These are phyloP conservation scores for Sclerotinia nivalis DNA, from an alignment of 2,329 filamentous ascomycete species.

Conservation along the genomic window DNA sequence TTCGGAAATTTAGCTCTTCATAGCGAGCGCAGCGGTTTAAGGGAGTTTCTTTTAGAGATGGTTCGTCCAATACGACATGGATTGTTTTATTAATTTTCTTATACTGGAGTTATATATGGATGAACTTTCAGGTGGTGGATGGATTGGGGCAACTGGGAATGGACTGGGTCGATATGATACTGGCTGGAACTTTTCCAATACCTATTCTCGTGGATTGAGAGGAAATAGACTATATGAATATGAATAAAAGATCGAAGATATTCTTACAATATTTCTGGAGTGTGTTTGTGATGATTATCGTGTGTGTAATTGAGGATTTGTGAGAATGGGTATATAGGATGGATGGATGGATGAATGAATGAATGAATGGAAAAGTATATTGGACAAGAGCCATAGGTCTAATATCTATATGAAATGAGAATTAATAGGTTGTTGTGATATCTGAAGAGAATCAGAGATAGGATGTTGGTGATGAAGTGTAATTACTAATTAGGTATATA, in stretches of 20 bases:
- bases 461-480: not conserved
- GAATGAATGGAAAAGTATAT: not conserved
- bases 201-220: slow-evolving; percentile 3
- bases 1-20: slow-evolving; percentile 9
- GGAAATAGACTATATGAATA: slow-evolving; percentile 1
- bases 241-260: not conserved
- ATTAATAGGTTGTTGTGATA: not conserved
- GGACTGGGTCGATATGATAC: not conserved
- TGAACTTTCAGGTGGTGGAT: not conserved
- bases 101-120: not conserved
- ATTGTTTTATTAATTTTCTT: slow-evolving; percentile 3
- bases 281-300: not conserved
- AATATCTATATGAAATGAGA: not conserved
- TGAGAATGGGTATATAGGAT: too few relatives aligned
- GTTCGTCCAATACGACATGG: slow-evolving; percentile 13
- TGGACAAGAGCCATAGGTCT: not conserved
- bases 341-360: not conserved
- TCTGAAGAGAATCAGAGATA: not conserved
- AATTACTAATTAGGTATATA: not conserved
- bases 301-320: not conserved
- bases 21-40: slow-evolving; percentile 1
- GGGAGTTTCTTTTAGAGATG: slow-evolving; percentile 6
- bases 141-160: slow-evolving; percentile 3
- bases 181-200: not conserved
- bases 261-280: not conserved